These are phyloP conservation scores for Trichocladium uniseriatum DNA, from an alignment of 495 filamentous ascomycete genomes.

Conservation along the genomic window DNA sequence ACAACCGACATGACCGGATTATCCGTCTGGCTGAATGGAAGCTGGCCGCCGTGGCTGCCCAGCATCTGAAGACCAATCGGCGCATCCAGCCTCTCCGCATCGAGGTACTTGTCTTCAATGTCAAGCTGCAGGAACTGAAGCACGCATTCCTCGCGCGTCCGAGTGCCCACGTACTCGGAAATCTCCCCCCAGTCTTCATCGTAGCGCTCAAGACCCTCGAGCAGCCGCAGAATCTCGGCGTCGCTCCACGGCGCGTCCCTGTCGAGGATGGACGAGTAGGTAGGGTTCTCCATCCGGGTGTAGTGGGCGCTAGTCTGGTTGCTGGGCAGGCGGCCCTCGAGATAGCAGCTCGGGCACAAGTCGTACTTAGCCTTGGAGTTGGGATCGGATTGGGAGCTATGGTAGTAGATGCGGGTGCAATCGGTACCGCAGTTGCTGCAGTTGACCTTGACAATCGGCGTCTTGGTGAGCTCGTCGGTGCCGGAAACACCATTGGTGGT, in stretches of 20 bases:
- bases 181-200: constrained; percentile 95
- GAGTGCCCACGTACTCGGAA: constrained; percentile 78
- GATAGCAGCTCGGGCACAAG: constrained; percentile 80
- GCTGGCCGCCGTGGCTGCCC: constrained; percentile 54
- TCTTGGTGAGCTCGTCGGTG: constrained; percentile 49
- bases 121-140: constrained; percentile 88
- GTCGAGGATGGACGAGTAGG: constrained; percentile 63
- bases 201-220: constrained; percentile 83
- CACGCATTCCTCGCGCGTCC: constrained; percentile 93
- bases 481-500: constrained; percentile 49
- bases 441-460: constrained; percentile 47
- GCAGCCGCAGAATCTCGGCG: constrained; percentile 69
- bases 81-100: constrained; percentile 55
- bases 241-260: constrained; percentile 84
- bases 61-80: constrained; percentile 53
- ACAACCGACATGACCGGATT: constrained; percentile 95
- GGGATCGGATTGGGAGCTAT: constrained; percentile 56
- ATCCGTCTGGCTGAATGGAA: constrained; percentile 80
- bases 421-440: constrained; percentile 90
- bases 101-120: constrained; percentile 82
- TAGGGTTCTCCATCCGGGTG: constrained; percentile 77
- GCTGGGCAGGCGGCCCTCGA: constrained; percentile 67
- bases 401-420: constrained; percentile 85
- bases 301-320: constrained; percentile 67
- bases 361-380: constrained; percentile 63